phyloP scores from a whole-genome alignment of 1,284 basidiomycete species.

The Earliella scabrosa region DNA sequence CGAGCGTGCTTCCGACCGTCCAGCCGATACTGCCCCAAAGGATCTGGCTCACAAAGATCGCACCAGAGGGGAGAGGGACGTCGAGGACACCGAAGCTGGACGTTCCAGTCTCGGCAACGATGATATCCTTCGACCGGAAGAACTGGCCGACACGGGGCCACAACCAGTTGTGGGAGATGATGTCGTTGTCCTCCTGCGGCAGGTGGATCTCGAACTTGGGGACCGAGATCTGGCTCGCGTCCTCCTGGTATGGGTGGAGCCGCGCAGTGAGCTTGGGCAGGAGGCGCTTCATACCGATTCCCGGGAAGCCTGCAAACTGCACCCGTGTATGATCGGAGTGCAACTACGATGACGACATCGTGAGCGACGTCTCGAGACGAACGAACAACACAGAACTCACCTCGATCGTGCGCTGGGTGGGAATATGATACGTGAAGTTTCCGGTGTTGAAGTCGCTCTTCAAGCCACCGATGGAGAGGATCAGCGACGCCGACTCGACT shows the following conservation, averaged over 20 bases:
- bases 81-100: constrained; percentile 56
- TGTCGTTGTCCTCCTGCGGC: constrained; percentile 51
- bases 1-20: constrained; percentile 78
- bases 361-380: constrained; percentile 9
- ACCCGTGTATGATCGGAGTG: constrained; percentile 84
- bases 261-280: constrained; percentile 69
- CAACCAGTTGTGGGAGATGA: constrained; percentile 80
- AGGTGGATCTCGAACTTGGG: constrained; percentile 50
- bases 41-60: constrained; percentile 75
- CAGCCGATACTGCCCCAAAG: constrained; percentile 90
- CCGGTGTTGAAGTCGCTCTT: constrained; percentile 93
- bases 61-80: constrained; percentile 71
- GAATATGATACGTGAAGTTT: constrained; percentile 78
- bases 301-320: constrained; percentile 62
- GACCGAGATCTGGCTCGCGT: constrained; percentile 49
- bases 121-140: constrained; percentile 78
- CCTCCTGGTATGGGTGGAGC: constrained; percentile 46
- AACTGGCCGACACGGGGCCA: constrained; percentile 87
- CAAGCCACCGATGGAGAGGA: constrained; percentile 82
- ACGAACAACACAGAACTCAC: constrained; percentile 38
- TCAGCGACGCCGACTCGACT: constrained; percentile 84
- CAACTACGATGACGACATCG: no score
- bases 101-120: constrained; percentile 85
- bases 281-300: constrained; percentile 74
- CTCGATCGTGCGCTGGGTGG: constrained; percentile 64